phyloP scores from a whole-genome alignment of 1,284 basidiomycete species.

The Inonotus obliquus region DNA sequence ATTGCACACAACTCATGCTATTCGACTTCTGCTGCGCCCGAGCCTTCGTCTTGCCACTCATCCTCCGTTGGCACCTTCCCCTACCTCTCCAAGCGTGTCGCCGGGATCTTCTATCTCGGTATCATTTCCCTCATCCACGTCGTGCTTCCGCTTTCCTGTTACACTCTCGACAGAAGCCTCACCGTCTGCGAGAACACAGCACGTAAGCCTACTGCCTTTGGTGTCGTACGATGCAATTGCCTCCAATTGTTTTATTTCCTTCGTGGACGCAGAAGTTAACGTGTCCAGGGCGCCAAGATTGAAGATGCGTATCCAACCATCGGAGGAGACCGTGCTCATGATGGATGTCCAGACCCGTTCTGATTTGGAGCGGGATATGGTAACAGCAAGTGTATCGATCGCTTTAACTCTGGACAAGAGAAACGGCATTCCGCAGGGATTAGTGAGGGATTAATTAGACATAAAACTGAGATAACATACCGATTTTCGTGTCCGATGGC shows the following conservation, averaged over 20 bases:
- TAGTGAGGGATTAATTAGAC: background rate
- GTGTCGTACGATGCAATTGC: conserved; percentile 74
- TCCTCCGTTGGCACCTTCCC: conserved; percentile 18
- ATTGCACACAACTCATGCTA: background rate
- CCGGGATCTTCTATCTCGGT: conserved; percentile 26
- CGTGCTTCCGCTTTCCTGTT: conserved; percentile 38
- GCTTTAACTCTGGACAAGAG: conserved; percentile 52
- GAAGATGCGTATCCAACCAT: conserved; percentile 79
- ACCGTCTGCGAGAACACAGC: conserved; percentile 66
- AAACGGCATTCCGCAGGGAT: background rate
- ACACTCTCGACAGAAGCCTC: conserved; percentile 29
- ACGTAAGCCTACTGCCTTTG: conserved; percentile 80
- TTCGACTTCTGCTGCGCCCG: conserved; percentile 19
- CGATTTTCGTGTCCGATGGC: conserved; percentile 73
- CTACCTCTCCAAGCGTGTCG: conserved; percentile 24
- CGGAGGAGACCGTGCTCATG: conserved; percentile 74
- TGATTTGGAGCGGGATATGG: conserved; percentile 36
- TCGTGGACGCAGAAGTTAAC: conserved; percentile 2
- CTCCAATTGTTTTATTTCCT: conserved; percentile 37
- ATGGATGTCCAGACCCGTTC: conserved; percentile 49
- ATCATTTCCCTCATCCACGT: conserved; percentile 23
- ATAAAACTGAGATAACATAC: conserved; percentile 35
- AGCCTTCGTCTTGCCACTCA: background rate
- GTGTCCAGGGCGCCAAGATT: conserved; percentile 53
- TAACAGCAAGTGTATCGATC: conserved; percentile 55